Evolutionary conservation across 768 basidiomycete species (phyloP), one percentile per base, ranked within the genome.

Genomic region (Saitozyma sp.): DNA sequence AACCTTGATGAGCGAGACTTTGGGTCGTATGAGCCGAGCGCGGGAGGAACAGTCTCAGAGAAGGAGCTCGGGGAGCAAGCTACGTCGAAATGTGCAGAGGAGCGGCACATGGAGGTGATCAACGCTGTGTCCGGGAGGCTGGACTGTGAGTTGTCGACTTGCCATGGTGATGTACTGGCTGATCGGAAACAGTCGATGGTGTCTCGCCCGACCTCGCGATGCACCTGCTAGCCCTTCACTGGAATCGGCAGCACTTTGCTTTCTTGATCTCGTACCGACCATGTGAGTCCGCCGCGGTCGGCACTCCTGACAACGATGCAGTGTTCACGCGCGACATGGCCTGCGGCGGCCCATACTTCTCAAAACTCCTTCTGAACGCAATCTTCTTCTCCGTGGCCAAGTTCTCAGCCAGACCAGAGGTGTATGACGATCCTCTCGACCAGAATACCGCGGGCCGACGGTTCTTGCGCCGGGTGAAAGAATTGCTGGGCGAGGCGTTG

Each of bases 251-350:
- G 46, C 65, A 70, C 53, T 61, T 60, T 50, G 68, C 62, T 5
- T 70, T 66, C 38, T 53, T 66, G 40, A 61, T 70, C 48, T 66
- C 65, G 19, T 70, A 70, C 51, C 62, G 68, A 6, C 68, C 68
- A 5, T 41, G 63, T 64, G 49, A 29, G 63, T 62, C 37, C 9
- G 4, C 10, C 9, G 16, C 9, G 3, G 37, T 9, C 45, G 19
- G 13, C n/a, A 1, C 39, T 49, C 40, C 38, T 37, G 55, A 56
- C 48, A 43, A 59, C 40, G 14, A 11, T 29, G 10, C 39, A 64
- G 64, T 66, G 19, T 70, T 70, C 53, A 70, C 57, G 41, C 42
- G 65, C 10, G 68, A 70, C 51, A 66, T 65, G 68, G 59, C 68
- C 0, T 61, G 53, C 38, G 49, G 50, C 14, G 63, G 63, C 14